These are phyloP conservation scores for Noccaea bulbosa DNA, from an alignment of 345 rosid genomes.

Conservation along the genomic window DNA sequence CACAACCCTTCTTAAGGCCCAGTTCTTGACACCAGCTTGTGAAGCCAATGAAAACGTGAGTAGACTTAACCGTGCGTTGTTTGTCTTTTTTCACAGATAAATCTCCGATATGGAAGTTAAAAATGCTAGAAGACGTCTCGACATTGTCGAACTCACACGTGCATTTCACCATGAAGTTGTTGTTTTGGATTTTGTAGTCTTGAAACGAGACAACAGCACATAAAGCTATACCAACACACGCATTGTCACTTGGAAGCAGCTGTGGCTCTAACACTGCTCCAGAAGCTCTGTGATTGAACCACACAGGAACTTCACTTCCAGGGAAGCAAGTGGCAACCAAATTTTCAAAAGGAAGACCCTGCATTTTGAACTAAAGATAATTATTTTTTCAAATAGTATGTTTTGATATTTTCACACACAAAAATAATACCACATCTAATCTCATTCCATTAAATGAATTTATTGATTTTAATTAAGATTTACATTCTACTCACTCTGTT, in stretches of 20 bases:
- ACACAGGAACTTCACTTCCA: conserved; percentile 25
- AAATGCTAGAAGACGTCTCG: neutral
- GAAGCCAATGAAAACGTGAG: conserved; percentile 28
- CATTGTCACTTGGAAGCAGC: conserved; percentile 5
- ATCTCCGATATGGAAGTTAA: conserved; percentile 12
- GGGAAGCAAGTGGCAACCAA: conserved; percentile 29
- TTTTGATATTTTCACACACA: no score
- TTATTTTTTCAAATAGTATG: neutral
- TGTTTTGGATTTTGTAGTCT: neutral
- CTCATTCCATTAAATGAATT: no score
- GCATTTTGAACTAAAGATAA: neutral
- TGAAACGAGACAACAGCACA: conserved; percentile 29
- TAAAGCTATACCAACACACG: conserved; percentile 16
- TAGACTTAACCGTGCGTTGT: neutral
- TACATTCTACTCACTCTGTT: no score
- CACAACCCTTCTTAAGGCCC: neutral
- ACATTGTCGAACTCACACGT: conserved; percentile 1
- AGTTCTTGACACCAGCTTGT: conserved; percentile 17
- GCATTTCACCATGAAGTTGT: conserved; percentile 19
- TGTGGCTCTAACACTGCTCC: conserved; percentile 13
- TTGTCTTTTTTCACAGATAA: neutral
- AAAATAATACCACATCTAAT: no score
- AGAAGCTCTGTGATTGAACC: conserved; percentile 21
- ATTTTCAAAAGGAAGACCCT: conserved; percentile 21
- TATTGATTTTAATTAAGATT: no score